Percentiles rank a stretch among this genome's conserved stretches.
Evolutionary conservation across 176 grass and related monocot genomes (phyloP).

Genomic region (Zizania latifolia): DNA sequence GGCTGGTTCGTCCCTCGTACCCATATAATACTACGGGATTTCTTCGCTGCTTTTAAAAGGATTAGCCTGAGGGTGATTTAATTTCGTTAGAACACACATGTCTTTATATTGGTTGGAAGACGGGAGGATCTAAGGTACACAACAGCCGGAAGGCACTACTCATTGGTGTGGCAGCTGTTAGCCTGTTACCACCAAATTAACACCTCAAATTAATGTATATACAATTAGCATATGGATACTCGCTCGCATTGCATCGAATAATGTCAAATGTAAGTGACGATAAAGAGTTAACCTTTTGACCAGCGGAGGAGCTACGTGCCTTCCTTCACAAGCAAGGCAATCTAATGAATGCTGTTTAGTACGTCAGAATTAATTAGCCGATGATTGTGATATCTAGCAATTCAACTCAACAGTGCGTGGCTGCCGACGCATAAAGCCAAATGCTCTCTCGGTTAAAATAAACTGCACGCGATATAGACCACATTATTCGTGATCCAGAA

Average conservation of each 20-base stretch:
- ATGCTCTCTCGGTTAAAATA: background rate
- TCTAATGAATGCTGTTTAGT: background rate
- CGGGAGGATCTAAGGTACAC: too few relatives aligned
- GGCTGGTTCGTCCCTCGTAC: too few relatives aligned
- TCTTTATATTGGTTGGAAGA: too few relatives aligned
- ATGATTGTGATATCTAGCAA: background rate
- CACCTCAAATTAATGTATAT: background rate
- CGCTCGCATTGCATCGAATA: conserved; percentile 25
- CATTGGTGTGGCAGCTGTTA: too few relatives aligned
- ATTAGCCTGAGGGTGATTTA: too few relatives aligned
- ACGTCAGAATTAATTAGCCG: background rate
- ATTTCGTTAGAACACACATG: too few relatives aligned
- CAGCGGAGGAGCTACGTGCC: background rate
- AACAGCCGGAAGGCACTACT: too few relatives aligned
- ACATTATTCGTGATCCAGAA: background rate
- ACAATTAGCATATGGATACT: background rate
- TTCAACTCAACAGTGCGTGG: background rate
- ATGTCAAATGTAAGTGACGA: conserved; percentile 4
- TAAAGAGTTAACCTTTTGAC: conserved; percentile 17
- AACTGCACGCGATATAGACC: background rate
- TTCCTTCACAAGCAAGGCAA: background rate
- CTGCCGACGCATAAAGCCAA: background rate
- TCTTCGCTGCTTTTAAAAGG: too few relatives aligned
- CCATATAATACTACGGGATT: too few relatives aligned
- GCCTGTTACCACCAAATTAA: background rate